Conservation (phyloP, 176 grass and related monocot genomes). For the Zea luxurians region DNA sequence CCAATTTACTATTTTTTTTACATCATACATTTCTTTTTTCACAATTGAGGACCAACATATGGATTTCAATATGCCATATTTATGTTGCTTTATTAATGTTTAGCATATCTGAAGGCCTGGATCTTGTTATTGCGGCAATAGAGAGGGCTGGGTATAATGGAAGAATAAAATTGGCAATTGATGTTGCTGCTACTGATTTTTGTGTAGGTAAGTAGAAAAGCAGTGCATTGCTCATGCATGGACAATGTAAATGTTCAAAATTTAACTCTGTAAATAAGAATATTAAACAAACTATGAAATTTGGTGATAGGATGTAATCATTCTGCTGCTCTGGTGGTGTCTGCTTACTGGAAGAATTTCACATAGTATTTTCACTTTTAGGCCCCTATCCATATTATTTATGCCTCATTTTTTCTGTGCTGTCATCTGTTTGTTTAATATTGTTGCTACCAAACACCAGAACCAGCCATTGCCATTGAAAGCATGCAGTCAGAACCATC, state of each 20-base stretch:
- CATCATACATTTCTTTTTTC: background rate
- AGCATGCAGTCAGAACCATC: too few relatives aligned
- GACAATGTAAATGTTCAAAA: slow-evolving; percentile 5
- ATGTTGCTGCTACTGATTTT: slow-evolving; percentile 92
- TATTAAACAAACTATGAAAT: slow-evolving; percentile 10
- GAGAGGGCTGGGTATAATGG: slow-evolving; percentile 92
- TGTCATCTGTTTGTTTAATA: slow-evolving; percentile 13
- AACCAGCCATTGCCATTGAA: too few relatives aligned
- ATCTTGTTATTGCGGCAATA: slow-evolving; percentile 94
- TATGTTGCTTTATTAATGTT: slow-evolving; percentile 39
- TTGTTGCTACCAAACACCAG: too few relatives aligned
- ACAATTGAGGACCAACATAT: slow-evolving; percentile 16
- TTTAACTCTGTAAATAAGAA: background rate
- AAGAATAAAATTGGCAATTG: slow-evolving; percentile 85
- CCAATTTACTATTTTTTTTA: slow-evolving; percentile 21
- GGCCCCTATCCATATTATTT: background rate
- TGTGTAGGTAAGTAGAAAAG: slow-evolving; percentile 63
- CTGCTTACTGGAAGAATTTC: background rate
- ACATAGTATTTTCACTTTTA: background rate
- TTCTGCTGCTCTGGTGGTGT: background rate
- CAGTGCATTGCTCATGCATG: background rate
- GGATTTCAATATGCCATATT: slow-evolving; percentile 30
- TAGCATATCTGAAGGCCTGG: slow-evolving; percentile 85
- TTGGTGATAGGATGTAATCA: background rate
- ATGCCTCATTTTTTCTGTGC: background rate